A percentile compares a stretch with the other conserved stretches of the same genome.
Evolutionary conservation across 2,329 filamentous ascomycete genomes (phyloP).

Genomic region (Didymella sp.): DNA sequence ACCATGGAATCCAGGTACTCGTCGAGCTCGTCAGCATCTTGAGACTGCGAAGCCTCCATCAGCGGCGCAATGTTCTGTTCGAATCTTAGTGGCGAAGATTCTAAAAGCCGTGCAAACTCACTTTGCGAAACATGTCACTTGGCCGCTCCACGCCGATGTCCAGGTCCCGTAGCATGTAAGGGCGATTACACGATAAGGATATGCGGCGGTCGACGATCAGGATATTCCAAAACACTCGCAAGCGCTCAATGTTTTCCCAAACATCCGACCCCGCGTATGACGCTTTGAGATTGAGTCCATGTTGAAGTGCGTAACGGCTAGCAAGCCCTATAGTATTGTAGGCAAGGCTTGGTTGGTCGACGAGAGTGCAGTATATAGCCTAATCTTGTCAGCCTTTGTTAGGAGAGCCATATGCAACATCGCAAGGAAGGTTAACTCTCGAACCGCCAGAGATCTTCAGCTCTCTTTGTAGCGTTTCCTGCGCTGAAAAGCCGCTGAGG

Average conservation of each 20-base stretch:
- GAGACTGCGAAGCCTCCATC: background rate
- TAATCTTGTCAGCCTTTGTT: constrained; percentile 3
- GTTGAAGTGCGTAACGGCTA: constrained; percentile 38
- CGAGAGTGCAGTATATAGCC: constrained; percentile 36
- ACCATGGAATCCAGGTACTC: constrained; percentile 33
- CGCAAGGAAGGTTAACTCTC: background rate
- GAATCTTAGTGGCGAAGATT: background rate
- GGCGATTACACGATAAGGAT: constrained; percentile 41
- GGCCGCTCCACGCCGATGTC: constrained; percentile 40
- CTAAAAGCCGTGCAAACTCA: background rate
- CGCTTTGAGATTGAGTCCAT: constrained; percentile 38
- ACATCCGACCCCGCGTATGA: constrained; percentile 24
- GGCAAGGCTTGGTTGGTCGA: constrained; percentile 38
- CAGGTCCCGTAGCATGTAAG: constrained; percentile 37
- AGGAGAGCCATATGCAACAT: background rate
- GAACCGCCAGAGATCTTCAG: background rate
- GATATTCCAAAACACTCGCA: constrained; percentile 42
- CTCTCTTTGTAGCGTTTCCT: background rate
- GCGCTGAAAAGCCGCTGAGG: background rate
- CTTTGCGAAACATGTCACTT: constrained; percentile 2
- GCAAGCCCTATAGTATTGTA: constrained; percentile 42
- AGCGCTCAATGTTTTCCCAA: constrained; percentile 31
- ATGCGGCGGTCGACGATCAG: constrained; percentile 39
- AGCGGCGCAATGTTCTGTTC: background rate
- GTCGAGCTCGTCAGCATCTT: background rate